Base-by-base conservation (phyloP, 2,329 filamentous ascomycete genomes). In the Aureobasidium subglaciale region DNA sequence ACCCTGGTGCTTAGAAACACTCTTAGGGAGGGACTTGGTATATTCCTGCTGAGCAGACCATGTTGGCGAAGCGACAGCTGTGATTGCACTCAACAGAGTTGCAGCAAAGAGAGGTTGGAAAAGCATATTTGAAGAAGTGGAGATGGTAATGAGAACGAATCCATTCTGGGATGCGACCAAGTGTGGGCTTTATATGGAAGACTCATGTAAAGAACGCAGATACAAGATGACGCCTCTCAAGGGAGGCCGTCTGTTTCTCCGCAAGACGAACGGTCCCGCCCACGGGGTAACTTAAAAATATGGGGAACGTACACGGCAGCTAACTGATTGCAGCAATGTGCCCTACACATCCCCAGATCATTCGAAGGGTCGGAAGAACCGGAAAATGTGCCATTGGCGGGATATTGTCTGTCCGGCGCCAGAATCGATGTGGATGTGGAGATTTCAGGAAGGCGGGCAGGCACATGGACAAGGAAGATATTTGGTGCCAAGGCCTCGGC, bases 1-100 rank as follows among this genome's bases (percentile, higher is more conserved):
- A n/a, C 53, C 59, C 29, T 59, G 63, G 43, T 65, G 64, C 18
- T 61, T 61, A 9, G 58, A 59, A 7, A 57, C 32, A 25, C 56
- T 41, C 45, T 56, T 56, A 8, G 62, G 62, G 3, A 64, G 54
- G 13, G 24, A 35, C 15, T 62, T 56, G 1, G 60, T 59, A 43
- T 66, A 66, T 46, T 65, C 65, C 53, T 64, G 37, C 32, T 65
- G 62, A 4, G 65, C 63, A 8, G 61, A 59, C 64, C 64, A 67
- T 35, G 65, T 66, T 2, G 55, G 55, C 15, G 45, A 42, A 13
- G 65, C 65, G 24, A 40, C 56, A 7, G 55, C 61, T 18, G 59
- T 57, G 2, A 63, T 53, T 37, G 55, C 55, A 32, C 62, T 55
- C 22, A 63, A 52, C 16, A 62, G 59, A 48, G 46, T 32, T 4